Percentiles rank a stretch among this genome's conserved stretches.
These are phyloP conservation scores for Auricularia auricula-judae DNA, from an alignment of 768 basidiomycete species.

Conservation along the genomic window DNA sequence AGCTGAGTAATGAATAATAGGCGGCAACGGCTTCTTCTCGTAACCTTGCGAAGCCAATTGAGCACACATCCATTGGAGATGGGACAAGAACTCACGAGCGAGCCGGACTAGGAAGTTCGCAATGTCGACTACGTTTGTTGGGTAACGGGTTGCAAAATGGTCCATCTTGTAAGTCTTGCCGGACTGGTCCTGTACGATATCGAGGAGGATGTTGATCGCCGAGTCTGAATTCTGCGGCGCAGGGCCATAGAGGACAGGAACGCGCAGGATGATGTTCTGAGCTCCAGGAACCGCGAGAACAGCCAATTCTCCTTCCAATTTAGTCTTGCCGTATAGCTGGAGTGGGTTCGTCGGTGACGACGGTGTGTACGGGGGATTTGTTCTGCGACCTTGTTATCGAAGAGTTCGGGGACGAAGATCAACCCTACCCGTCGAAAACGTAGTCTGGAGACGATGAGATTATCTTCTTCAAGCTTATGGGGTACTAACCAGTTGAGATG, in stretches of 20 bases:
- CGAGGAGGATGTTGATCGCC: constrained; percentile 81
- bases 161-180: constrained; percentile 93
- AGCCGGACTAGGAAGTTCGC: constrained; percentile 75
- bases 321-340: constrained; percentile 80
- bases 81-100: constrained; percentile 33
- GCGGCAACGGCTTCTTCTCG: constrained; percentile 35
- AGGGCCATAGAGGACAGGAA: constrained; percentile 91
- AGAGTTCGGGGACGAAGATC: neutral
- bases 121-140: constrained; percentile 84
- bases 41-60: neutral
- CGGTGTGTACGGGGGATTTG: constrained; percentile 80
- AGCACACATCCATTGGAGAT: too few relatives aligned
- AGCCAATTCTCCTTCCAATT: constrained; percentile 79
- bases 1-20: constrained; percentile 78
- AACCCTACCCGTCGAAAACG: constrained; percentile 69
- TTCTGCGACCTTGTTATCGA: constrained; percentile 12
- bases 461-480: neutral
- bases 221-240: constrained; percentile 76
- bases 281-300: constrained; percentile 50
- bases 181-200: constrained; percentile 77
- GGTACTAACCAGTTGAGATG: constrained; percentile 72
- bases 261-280: constrained; percentile 61
- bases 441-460: constrained; percentile 47
- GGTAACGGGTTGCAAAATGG: constrained; percentile 79
- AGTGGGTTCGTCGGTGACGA: constrained; percentile 67